These are phyloP conservation scores for Candida verbasci DNA, from an alignment of 805 yeast genomes.

Conservation along the genomic window DNA sequence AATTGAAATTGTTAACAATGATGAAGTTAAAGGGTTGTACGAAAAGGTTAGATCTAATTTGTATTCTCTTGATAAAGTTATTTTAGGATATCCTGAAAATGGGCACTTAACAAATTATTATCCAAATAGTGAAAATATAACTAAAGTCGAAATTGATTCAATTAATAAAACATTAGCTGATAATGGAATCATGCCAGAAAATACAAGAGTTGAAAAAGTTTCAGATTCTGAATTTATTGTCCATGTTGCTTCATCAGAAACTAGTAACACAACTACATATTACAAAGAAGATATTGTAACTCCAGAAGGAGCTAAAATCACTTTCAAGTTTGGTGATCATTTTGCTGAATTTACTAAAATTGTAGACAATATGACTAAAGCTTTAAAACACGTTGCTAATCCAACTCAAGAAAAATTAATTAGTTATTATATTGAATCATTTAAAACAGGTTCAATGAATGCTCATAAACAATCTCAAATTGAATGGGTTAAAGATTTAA, in stretches of 20 bases:
- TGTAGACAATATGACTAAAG: slow-evolving; percentile 51
- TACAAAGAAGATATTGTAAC: slow-evolving; percentile 33
- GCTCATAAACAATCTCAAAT: slow-evolving; percentile 83
- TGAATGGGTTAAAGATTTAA: slow-evolving; percentile 82
- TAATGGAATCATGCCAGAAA: slow-evolving; percentile 68
- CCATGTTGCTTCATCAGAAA: slow-evolving; percentile 62
- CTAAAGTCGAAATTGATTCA: slow-evolving; percentile 59
- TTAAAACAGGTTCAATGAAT: slow-evolving; percentile 76
- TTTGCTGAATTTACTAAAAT: slow-evolving; percentile 57
- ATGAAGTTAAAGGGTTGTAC: slow-evolving; percentile 30
- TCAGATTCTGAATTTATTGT: slow-evolving; percentile 48
- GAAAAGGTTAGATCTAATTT: slow-evolving; percentile 44
- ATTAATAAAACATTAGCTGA: slow-evolving; percentile 64
- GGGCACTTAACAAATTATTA: slow-evolving; percentile 79
- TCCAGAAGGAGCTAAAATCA: slow-evolving; percentile 31
- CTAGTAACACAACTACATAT: slow-evolving; percentile 46
- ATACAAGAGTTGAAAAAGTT: slow-evolving; percentile 66
- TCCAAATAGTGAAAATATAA: slow-evolving; percentile 38
- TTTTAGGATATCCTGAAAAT: slow-evolving; percentile 74
- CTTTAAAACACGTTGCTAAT: slow-evolving; percentile 64
- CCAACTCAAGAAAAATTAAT: slow-evolving; percentile 67
- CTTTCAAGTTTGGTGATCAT: slow-evolving; percentile 79
- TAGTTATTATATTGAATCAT: slow-evolving; percentile 61
- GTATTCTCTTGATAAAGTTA: slow-evolving; percentile 44
- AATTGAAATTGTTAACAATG: slow-evolving; percentile 39